phyloP scores from a whole-genome alignment of 306 rosid species.

The Parietaria judaica region DNA sequence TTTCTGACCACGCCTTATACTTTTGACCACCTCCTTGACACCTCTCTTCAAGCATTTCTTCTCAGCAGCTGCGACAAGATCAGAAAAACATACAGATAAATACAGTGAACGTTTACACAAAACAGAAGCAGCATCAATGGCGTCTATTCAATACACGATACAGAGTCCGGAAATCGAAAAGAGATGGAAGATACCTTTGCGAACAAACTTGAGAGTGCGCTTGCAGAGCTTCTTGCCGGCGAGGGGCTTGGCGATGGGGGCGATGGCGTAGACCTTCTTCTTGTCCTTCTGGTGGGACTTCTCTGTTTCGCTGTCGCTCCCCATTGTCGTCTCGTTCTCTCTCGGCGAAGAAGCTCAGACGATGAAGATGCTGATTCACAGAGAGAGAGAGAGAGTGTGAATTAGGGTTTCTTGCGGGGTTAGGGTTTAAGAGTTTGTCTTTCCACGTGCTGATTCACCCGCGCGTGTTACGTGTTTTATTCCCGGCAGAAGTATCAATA shows the following conservation, averaged over 20 bases:
- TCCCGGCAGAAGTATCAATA: no score
- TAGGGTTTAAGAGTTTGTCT: neutral
- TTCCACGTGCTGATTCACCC: constrained; percentile 5
- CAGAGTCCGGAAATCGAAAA: no score
- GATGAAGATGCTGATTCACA: neutral
- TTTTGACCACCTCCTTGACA: constrained; percentile 90
- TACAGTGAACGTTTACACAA: no score
- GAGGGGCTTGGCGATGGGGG: constrained; percentile 91
- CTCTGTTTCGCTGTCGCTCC: constrained; percentile 73
- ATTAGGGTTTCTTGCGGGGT: constrained; percentile 9
- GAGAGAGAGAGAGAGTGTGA: neutral
- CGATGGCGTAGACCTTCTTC: constrained; percentile 64
- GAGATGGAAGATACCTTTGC: constrained; percentile 72
- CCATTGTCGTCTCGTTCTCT: constrained; percentile 33
- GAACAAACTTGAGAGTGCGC: constrained; percentile 81
- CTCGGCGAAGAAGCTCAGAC: neutral
- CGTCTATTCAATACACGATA: no score
- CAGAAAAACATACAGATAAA: neutral
- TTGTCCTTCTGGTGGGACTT: constrained; percentile 62
- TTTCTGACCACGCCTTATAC: constrained; percentile 80
- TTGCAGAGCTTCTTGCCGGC: constrained; percentile 93
- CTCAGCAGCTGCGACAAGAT: constrained; percentile 55
- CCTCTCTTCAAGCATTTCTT: constrained; percentile 91
- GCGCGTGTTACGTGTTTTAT: neutral
- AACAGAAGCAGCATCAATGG: no score